phyloP scores from a whole-genome alignment of 2,329 filamentous ascomycete genomes.

The Cercospora zeae-maydis region DNA sequence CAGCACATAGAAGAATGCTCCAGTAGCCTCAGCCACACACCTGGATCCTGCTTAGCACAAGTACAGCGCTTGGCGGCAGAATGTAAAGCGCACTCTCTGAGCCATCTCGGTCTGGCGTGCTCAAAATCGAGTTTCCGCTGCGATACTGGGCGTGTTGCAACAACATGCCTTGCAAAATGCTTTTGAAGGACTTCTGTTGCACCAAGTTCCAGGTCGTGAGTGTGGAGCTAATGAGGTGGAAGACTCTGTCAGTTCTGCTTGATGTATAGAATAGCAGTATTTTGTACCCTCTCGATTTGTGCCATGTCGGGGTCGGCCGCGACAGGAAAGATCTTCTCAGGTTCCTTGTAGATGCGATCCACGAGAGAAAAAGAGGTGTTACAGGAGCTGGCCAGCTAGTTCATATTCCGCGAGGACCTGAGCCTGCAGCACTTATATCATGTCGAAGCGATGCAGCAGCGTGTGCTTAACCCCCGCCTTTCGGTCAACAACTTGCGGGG shows the following conservation, averaged over 20 bases:
- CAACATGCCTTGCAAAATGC: slow-evolving; percentile 51
- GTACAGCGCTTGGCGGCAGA: background rate
- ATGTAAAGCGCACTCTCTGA: slow-evolving; percentile 44
- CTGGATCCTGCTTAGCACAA: background rate
- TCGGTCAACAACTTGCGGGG: background rate
- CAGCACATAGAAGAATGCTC: slow-evolving; percentile 50
- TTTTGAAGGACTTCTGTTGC: slow-evolving; percentile 53
- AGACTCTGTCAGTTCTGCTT: background rate
- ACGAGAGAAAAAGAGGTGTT: too few relatives aligned
- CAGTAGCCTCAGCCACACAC: slow-evolving; percentile 53
- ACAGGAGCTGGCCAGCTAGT: too few relatives aligned
- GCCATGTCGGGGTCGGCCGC: background rate
- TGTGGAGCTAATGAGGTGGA: slow-evolving; percentile 22
- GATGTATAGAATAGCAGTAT: background rate
- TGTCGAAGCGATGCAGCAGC: background rate
- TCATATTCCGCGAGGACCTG: too few relatives aligned
- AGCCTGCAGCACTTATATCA: background rate
- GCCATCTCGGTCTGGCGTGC: slow-evolving; percentile 50
- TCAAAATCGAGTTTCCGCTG: slow-evolving; percentile 56
- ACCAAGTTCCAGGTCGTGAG: slow-evolving; percentile 49
- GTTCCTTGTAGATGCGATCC: too few relatives aligned
- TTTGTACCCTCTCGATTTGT: background rate
- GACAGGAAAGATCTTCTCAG: too few relatives aligned
- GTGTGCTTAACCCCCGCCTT: background rate
- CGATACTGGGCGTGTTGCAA: slow-evolving; percentile 50